Percentiles rank a stretch among this genome's conserved stretches.
These are phyloP conservation scores for Dicorynia guianensis DNA, from an alignment of 306 rosid species.

Conservation along the genomic window DNA sequence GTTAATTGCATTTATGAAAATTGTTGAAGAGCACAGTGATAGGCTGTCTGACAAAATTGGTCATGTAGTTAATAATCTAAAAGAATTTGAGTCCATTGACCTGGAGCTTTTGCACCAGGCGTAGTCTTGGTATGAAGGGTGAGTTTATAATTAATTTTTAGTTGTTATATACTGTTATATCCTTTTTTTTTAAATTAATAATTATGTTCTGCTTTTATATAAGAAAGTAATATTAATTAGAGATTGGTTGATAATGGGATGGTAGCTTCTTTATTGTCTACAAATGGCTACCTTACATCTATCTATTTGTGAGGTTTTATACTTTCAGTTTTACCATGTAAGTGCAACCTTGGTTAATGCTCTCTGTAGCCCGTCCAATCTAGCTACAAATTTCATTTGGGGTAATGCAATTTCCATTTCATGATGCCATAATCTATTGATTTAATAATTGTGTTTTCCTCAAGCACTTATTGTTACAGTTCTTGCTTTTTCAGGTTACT, in stretches of 20 bases:
- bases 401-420: constrained; percentile 4
- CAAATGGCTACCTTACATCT: constrained; percentile 4
- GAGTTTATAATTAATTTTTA: constrained; percentile 37
- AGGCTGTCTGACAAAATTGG: constrained; percentile 72
- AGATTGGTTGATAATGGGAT: neutral
- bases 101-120: constrained; percentile 61
- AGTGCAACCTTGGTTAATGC: neutral
- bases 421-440: constrained; percentile 25
- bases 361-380: neutral
- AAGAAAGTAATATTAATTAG: neutral
- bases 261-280: neutral
- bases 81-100: constrained; percentile 76
- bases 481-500: neutral
- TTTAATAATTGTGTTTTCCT: neutral
- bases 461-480: neutral
- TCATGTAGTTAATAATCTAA: constrained; percentile 73
- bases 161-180: constrained; percentile 3
- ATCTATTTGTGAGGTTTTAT: neutral
- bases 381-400: constrained; percentile 10
- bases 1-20: constrained; percentile 67
- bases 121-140: constrained; percentile 53
- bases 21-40: constrained; percentile 84
- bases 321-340: neutral
- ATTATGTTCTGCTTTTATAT: constrained; percentile 1
- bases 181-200: neutral